Evolutionary conservation across 192 early-diverging fungal species (phyloP).

Genomic region (Coemansia sp.): DNA sequence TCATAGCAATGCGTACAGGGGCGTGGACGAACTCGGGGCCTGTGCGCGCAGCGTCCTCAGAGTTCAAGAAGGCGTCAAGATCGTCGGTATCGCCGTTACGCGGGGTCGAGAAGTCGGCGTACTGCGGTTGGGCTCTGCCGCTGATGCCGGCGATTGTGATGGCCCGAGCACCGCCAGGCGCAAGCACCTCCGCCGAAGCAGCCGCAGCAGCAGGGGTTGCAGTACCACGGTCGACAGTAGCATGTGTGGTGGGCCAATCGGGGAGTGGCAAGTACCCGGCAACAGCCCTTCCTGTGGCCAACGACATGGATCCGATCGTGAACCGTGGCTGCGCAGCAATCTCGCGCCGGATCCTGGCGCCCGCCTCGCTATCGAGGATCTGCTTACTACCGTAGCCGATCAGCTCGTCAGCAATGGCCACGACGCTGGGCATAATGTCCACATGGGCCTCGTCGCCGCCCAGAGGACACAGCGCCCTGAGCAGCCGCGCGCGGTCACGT

Average conservation of each 20-base stretch:
- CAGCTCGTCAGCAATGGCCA: conserved; percentile 20
- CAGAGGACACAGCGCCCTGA: conserved; percentile 36
- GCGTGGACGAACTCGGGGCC: background rate
- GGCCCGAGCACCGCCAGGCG: conserved; percentile 11
- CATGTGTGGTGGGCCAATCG: conserved; percentile 65
- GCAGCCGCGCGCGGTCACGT: conserved; percentile 82
- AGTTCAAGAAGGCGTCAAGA: conserved; percentile 52
- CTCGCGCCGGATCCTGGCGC: background rate
- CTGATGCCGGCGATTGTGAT: conserved; percentile 50
- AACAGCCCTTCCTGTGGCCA: conserved; percentile 59
- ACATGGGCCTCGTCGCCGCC: conserved; percentile 28
- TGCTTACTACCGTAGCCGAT: conserved; percentile 9
- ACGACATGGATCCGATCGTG: conserved; percentile 67
- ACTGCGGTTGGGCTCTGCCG: conserved; percentile 26
- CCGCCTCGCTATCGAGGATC: background rate
- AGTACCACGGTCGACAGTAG: conserved; percentile 24
- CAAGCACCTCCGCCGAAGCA: background rate
- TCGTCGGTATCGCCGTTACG: conserved; percentile 34
- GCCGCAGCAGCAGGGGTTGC: background rate
- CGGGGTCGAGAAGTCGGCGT: conserved; percentile 41
- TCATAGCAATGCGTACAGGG: background rate
- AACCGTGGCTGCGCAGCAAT: conserved; percentile 23
- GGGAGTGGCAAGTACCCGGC: conserved; percentile 77
- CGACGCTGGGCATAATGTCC: conserved; percentile 20
- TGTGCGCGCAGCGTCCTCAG: conserved; percentile 13